Conservation (phyloP, 1,284 basidiomycete species). For the Ceratobasidium sp. region DNA sequence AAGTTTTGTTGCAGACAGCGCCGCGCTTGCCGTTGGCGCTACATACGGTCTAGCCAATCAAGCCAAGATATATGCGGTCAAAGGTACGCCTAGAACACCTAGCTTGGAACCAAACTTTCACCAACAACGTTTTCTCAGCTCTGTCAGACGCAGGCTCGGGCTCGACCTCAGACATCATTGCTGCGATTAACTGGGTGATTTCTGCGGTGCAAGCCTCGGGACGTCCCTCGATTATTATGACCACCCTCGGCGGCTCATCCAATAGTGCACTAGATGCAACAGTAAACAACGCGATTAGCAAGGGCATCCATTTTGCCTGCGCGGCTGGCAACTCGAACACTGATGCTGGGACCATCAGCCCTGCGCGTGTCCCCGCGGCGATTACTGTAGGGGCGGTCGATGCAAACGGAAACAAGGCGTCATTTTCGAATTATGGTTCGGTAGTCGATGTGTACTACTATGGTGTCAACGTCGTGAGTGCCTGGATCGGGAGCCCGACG, state of each 20-base stretch:
- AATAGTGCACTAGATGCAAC: conserved; percentile 43
- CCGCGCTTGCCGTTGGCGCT: conserved; percentile 63
- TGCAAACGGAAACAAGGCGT: conserved; percentile 34
- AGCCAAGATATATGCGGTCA: conserved; percentile 94
- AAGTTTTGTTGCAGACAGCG: conserved; percentile 44
- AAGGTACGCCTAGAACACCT: conserved; percentile 58
- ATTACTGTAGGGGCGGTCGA: conserved; percentile 87
- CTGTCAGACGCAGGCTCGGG: conserved; percentile 94
- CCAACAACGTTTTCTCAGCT: conserved; percentile 61
- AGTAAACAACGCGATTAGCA: conserved; percentile 22
- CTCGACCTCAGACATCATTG: conserved; percentile 88
- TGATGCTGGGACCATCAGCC: conserved; percentile 59
- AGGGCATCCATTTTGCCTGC: conserved; percentile 45
- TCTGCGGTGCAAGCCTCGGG: conserved; percentile 51
- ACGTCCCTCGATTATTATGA: conserved; percentile 43
- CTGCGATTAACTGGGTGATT: conserved; percentile 88
- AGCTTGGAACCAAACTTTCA: neutral
- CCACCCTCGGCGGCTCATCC: conserved; percentile 28
- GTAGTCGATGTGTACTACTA: conserved; percentile 46
- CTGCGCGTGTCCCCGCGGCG: conserved; percentile 76
- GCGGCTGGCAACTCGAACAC: conserved; percentile 52
- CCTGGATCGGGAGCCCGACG: conserved; percentile 43
- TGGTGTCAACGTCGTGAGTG: conserved; percentile 34
- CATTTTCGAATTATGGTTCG: conserved; percentile 47
- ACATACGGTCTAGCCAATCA: conserved; percentile 96